Base-by-base conservation (phyloP, 345 rosid species). In the Populus ilicifolia region DNA sequence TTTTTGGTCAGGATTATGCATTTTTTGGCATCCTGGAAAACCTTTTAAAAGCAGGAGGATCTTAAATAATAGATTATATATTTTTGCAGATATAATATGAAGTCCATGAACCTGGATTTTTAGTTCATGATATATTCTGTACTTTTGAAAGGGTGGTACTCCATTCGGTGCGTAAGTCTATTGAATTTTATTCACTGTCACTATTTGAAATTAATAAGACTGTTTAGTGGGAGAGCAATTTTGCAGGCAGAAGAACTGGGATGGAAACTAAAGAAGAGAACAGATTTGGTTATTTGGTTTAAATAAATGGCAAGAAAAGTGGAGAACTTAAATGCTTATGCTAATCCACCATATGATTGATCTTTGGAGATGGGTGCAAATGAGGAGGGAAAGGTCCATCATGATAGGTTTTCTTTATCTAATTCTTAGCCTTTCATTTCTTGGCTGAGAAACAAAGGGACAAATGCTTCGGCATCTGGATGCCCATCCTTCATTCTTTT, bases 191-290 rank as follows among this genome's bases (percentile, higher is more conserved):
- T 23, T 59, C 25, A n/a, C 29, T 59, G 14, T 23, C 29, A n/a
- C 64, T 10, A 59, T 23, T 59, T 25, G 5, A 20, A 20, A 59
- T 59, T 59, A 23, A 59, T 59, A 59, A 56, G 62, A 23, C 20
- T 4, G 5, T 23, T 41, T 38, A n/a, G 46, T 69, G 50, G 16
- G 27, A 39, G 56, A 41, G 52, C 33, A 20, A 69, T 69, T 13
- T n/a, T 43, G 56, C 16, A 69, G 72, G 52, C 54, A 69, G 48
- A 69, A 69, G 33, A 69, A 69, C 56, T 69, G 17, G 54, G 72
- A 41, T 25, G 54, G 72, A 43, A 69, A 38, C 43, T 38, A 68
- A 23, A 38, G 50, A 17, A 8, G 29, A 43, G 8, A 43, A 41
- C 8, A 14, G 33, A 52, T 71, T 52, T 71, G 41, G 16, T 52